A percentile compares a stretch with the other conserved stretches of the same genome.
Evolutionary conservation across 2,329 filamentous ascomycete species (phyloP).

Genomic region (Graphilbum ipis-grandicollis): DNA sequence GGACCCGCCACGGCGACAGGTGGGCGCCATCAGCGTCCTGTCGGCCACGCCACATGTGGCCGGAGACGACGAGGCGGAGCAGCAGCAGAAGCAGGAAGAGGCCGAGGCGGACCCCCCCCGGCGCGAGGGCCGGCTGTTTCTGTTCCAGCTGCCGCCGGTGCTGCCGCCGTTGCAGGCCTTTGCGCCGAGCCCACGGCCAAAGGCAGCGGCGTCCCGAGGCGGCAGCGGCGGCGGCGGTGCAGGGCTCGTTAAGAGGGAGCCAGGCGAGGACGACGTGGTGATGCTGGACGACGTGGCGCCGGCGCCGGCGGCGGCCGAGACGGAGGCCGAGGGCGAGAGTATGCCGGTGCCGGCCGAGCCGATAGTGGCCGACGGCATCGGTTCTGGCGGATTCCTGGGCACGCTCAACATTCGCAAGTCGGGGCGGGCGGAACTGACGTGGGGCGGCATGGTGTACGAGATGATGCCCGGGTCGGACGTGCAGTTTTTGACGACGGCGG

Average conservation of each 20-base stretch:
- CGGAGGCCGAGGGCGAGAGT: slow-evolving; percentile 6
- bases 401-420: slow-evolving; percentile 43
- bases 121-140: slow-evolving; percentile 37
- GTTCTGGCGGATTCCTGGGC: slow-evolving; percentile 37
- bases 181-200: neutral
- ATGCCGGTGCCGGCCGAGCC: slow-evolving; percentile 11
- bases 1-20: slow-evolving; percentile 2
- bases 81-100: neutral
- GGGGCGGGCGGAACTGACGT: slow-evolving; percentile 43
- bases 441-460: slow-evolving; percentile 39
- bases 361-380: slow-evolving; percentile 14
- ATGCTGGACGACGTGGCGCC: slow-evolving; percentile 19
- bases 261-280: slow-evolving; percentile 15
- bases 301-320: slow-evolving; percentile 11
- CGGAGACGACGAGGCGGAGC: slow-evolving; percentile 11
- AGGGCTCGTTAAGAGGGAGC: slow-evolving; percentile 23
- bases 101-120: slow-evolving; percentile 3
- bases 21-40: neutral
- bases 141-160: slow-evolving; percentile 48
- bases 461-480: slow-evolving; percentile 32
- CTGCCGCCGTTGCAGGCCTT: slow-evolving; percentile 33
- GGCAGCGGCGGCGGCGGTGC: neutral
- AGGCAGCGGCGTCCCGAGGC: slow-evolving; percentile 1
- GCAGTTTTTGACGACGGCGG: slow-evolving; percentile 39
- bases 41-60: slow-evolving; percentile 4